phyloP scores from a whole-genome alignment of 306 rosid genomes.

The Fragaria vesca region DNA sequence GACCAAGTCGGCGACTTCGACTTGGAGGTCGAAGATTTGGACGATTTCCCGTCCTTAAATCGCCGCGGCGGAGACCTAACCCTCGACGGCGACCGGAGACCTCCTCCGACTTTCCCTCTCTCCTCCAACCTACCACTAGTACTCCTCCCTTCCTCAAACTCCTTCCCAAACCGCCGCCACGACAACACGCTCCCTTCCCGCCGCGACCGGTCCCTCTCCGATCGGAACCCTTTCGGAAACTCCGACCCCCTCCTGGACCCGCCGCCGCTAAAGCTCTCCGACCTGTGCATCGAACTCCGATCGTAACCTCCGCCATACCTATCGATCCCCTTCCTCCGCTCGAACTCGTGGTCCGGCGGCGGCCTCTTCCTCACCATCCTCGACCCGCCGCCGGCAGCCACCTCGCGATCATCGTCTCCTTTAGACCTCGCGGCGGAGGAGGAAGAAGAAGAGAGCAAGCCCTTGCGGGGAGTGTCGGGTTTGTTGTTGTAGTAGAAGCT shows the following conservation, averaged over 20 bases:
- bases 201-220: constrained; percentile 86
- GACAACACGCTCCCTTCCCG: constrained; percentile 84
- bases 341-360: constrained; percentile 65
- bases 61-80: constrained; percentile 39
- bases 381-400: constrained; percentile 13
- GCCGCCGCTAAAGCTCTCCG: constrained; percentile 70
- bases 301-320: constrained; percentile 55
- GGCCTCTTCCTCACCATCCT: constrained; percentile 75
- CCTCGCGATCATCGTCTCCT: constrained; percentile 74
- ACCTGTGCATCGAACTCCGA: constrained; percentile 65
- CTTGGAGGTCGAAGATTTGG: constrained; percentile 25
- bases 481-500: constrained; percentile 69
- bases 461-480: constrained; percentile 59
- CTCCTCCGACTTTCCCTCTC: constrained; percentile 53
- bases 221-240: constrained; percentile 89
- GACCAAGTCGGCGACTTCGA: constrained; percentile 75
- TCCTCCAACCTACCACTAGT: constrained; percentile 38
- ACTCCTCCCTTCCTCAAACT: constrained; percentile 69
- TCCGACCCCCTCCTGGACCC: constrained; percentile 61
- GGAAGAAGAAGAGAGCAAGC: constrained; percentile 50
- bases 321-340: constrained; percentile 80
- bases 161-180: constrained; percentile 85
- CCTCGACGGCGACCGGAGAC: constrained; percentile 48
- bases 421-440: constrained; percentile 45
- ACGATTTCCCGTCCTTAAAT: constrained; percentile 33